Conservation (phyloP, 306 rosid genomes). For the Vigna mungo region DNA sequence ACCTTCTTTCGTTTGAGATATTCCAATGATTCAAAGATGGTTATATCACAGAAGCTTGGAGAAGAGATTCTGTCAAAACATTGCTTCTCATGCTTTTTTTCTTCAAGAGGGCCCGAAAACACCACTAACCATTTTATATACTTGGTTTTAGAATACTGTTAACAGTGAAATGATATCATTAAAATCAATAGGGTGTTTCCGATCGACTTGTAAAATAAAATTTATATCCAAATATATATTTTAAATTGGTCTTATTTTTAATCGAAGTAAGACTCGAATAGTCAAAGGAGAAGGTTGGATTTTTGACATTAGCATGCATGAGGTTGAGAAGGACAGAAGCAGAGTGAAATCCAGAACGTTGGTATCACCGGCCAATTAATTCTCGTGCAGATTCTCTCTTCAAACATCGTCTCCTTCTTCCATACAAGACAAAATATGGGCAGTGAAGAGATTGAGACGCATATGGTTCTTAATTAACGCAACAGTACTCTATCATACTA, state of each 20-base stretch:
- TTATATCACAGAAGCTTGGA: neutral
- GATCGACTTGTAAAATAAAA: too few relatives aligned
- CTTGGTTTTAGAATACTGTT: too few relatives aligned
- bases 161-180: too few relatives aligned
- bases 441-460: constrained; percentile 22
- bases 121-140: too few relatives aligned
- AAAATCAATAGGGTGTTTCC: too few relatives aligned
- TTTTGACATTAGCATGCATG: neutral
- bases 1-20: neutral
- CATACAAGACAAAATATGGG: constrained; percentile 32
- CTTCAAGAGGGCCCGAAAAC: too few relatives aligned
- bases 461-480: constrained; percentile 1
- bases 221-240: too few relatives aligned
- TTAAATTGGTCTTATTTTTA: too few relatives aligned
- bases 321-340: neutral
- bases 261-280: too few relatives aligned
- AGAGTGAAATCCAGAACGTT: neutral
- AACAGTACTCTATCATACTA: neutral
- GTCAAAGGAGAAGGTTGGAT: neutral
- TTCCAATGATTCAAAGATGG: neutral
- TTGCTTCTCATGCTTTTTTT: neutral
- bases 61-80: neutral
- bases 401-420: constrained; percentile 9
- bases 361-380: constrained; percentile 39
- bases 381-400: constrained; percentile 13